Evolutionary conservation across 306 rosid species (phyloP), one percentile per base, ranked within the genome.

Genomic region (Inga laurina): DNA sequence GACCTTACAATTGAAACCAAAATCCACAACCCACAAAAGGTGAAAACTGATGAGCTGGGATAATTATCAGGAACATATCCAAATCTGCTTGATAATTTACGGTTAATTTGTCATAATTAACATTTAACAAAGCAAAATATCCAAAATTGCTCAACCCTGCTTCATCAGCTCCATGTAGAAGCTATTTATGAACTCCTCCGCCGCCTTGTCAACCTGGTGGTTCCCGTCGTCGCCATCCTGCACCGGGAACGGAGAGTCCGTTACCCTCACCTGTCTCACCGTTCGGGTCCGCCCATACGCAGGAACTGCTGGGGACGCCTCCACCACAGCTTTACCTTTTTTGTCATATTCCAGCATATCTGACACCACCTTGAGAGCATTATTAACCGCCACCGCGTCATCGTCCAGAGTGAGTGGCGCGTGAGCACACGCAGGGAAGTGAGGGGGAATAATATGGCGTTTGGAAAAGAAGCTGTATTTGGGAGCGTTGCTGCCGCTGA

Each of bases 401-500:
- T 94, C 99, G 13, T 91, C 95, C 0, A 34, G 84, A 0, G 97
- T 89, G 21, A 76, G 49, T 0, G 92, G 94, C 37, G 88, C 84
- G 74, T 92, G 93, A 57, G 92, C 84, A 39, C 95, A 88, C 0
- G 76, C 39, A 85, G 90, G 90, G 82, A 91, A 92, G 80, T 81
- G 43, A 15, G 12, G 52, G 3, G 52, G 85, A 19, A 5, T 7
- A 19, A 1, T 7, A 70, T 87, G 84, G 84, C 90, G 93, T 69
- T 93, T 89, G 45, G 87, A 56, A 79, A 89, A 84, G 62, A 79
- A 51, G 85, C 73, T 59, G 75, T 56, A 75, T 84, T 84, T 70
- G 48, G 97, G 98, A 12, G 94, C 94, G 91, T 87, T 90, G 83
- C 94, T 92, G 82, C 98, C 92, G 88, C 98, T 96, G 94, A 96